Evolutionary conservation across 139 green algal genomes (phyloP).

Genomic region (Edaphochlamys debaryana): DNA sequence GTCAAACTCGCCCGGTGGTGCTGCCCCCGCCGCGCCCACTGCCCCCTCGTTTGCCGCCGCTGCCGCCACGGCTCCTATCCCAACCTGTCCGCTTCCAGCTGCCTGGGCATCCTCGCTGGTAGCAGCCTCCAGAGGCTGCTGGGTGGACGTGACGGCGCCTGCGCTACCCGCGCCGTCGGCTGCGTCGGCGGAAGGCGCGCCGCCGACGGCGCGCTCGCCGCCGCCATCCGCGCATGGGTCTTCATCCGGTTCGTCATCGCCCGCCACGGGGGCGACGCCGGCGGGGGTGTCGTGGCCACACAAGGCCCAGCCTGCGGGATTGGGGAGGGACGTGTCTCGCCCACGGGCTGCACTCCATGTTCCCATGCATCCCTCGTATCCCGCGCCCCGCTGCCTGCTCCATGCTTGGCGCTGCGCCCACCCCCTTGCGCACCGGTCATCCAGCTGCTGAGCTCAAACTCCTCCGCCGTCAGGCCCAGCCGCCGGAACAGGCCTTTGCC

Average conservation of each 20-base stretch:
- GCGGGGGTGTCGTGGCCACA: slow-evolving; percentile 73
- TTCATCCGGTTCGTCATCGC: too few relatives aligned
- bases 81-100: neutral
- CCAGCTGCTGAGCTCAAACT: slow-evolving; percentile 80
- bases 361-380: too few relatives aligned
- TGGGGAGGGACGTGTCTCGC: too few relatives aligned
- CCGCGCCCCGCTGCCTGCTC: too few relatives aligned
- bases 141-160: too few relatives aligned
- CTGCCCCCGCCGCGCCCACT: neutral
- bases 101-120: neutral
- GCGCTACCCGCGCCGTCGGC: neutral
- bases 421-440: too few relatives aligned
- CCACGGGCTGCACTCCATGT: too few relatives aligned
- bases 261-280: too few relatives aligned
- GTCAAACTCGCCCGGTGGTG: too few relatives aligned
- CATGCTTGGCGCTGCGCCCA: too few relatives aligned
- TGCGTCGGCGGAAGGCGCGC: neutral
- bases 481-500: slow-evolving; percentile 56
- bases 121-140: too few relatives aligned
- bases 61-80: neutral
- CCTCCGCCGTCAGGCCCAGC: slow-evolving; percentile 38
- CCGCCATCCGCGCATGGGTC: neutral
- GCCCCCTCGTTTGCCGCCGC: neutral
- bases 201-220: neutral
- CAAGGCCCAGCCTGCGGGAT: slow-evolving; percentile 79